Evolutionary conservation across 768 basidiomycete species (phyloP).

Genomic region (Lentinula boryana): DNA sequence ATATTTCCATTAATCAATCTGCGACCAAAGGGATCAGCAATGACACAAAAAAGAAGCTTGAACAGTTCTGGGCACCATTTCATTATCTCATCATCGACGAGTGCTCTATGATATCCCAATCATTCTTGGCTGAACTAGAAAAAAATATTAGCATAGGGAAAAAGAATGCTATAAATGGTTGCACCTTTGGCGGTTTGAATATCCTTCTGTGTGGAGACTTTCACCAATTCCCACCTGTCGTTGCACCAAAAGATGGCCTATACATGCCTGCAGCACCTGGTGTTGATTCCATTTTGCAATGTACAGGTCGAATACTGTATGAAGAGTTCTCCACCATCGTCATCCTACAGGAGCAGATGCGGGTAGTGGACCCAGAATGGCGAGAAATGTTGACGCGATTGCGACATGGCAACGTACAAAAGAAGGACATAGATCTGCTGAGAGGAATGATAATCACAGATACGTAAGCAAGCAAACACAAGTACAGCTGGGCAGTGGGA

Average conservation of each 20-base stretch:
- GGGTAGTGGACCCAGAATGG: not conserved
- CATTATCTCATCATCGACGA: too few species aligned
- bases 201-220: too few species aligned
- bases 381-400: not conserved
- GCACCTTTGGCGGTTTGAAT: too few species aligned
- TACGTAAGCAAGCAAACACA: not conserved
- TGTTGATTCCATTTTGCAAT: too few species aligned
- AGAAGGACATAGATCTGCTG: not conserved
- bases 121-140: too few species aligned
- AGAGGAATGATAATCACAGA: not conserved
- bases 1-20: constrained; percentile 10
- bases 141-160: too few species aligned
- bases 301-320: not conserved
- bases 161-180: too few species aligned
- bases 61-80: not conserved
- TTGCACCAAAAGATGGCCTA: too few species aligned
- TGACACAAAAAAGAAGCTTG: not conserved
- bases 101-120: too few species aligned
- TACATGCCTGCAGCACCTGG: too few species aligned
- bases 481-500: not conserved
- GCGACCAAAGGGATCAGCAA: not conserved
- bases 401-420: not conserved
- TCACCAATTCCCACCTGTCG: too few species aligned
- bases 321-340: not conserved
- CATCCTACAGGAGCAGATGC: not conserved